Base-by-base conservation (phyloP, 2,329 filamentous ascomycete species). In the Colletotrichum nymphaeae region DNA sequence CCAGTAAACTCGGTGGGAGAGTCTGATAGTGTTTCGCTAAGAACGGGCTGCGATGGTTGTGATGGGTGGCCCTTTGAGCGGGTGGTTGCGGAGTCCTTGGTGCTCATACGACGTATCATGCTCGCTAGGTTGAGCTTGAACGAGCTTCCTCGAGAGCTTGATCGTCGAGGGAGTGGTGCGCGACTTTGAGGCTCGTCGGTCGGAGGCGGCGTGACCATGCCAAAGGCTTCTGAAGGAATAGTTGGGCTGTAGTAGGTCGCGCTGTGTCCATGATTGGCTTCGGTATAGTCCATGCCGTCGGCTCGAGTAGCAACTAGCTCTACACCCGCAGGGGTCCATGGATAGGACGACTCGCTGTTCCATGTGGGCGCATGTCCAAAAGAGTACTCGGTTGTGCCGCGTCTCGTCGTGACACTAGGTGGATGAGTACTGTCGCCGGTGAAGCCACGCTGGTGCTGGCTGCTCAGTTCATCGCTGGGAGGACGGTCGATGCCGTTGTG, bases 231-330 rank as follows among this genome's bases (percentile, higher is more conserved):
- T 3, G 83, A 84, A 2, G 84, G 83, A 57, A 85, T 81, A 3
- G 81, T 81, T 14, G 82, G 80, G 62, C 82, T 83, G 75, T 85
- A 85, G 72, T 85, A 85, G 70, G 85, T 83, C 56, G 83, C 82
- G 65, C 79, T 85, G 52, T 76, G 74, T 7, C 75, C 75, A 12
- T 52, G 67, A 19, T 68, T 74, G n/a, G 72, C 71, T 37, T 76
- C 74, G 49, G 63, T 66, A 28, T 74, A 75, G 8, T 74, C 74
- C 71, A 74, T 65, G 42, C 74, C 74, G 42, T 76, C 74, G 63
- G 74, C 72, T 11, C 75, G 74, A 24, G 74, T 74, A 32, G 70
- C 56, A 37, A 72, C 58, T 46, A 76, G 69, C 46, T 76, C 73
- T 26, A 76, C 62, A 19, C 66, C 67, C 4, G 46, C 66, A 22